Percentiles rank a stretch among this genome's conserved stretches.
Evolutionary conservation across 805 yeast species (phyloP).

Genomic region (Ogataea minuta): DNA sequence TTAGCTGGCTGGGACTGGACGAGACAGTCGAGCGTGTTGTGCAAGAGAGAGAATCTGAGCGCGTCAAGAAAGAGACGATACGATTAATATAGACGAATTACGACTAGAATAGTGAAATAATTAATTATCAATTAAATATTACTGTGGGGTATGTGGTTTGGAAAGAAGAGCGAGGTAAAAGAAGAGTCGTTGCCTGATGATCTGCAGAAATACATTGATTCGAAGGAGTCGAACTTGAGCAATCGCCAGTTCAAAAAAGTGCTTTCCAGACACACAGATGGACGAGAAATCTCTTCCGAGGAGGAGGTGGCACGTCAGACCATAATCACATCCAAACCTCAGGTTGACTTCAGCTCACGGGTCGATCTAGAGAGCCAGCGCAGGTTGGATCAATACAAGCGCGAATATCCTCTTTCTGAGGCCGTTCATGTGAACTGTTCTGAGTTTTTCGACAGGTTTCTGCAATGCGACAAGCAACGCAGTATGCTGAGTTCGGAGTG

Average conservation of each 20-base stretch:
- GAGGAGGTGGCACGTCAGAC: neutral
- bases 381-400: conserved; percentile 29
- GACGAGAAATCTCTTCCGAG: neutral
- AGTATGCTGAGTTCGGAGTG: conserved; percentile 27
- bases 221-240: conserved; percentile 28
- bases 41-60: neutral
- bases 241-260: conserved; percentile 33
- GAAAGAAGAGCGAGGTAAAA: conserved; percentile 4
- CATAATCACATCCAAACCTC: too few species aligned
- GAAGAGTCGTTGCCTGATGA: conserved; percentile 24
- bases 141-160: conserved; percentile 11
- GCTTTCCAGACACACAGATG: conserved; percentile 14
- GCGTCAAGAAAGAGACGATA: conserved; percentile 3
- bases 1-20: conserved; percentile 31
- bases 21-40: conserved; percentile 11
- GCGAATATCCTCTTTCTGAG: conserved; percentile 29
- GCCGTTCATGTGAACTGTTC: conserved; percentile 34
- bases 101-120: too few species aligned
- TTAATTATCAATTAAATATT: neutral
- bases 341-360: neutral
- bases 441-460: conserved; percentile 31
- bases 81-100: neutral
- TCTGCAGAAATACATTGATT: conserved; percentile 25
- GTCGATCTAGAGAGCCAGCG: conserved; percentile 12
- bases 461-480: conserved; percentile 27